Evolutionary conservation across 768 basidiomycete species (phyloP).

Genomic region (Mycena filopes): DNA sequence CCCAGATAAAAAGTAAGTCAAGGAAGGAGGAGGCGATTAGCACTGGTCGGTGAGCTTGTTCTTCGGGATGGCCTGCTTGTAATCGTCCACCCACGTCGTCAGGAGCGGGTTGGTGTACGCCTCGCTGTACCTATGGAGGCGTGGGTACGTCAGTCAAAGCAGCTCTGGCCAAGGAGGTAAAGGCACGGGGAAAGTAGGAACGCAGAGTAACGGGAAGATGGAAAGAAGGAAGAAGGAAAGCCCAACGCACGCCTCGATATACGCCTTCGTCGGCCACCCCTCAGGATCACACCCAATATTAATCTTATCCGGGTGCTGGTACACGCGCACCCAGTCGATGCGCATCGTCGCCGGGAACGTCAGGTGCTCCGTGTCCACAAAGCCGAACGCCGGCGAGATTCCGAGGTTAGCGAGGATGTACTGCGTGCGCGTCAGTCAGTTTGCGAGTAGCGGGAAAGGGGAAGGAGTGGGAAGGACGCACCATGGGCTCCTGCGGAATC

Average conservation of each 20-base stretch:
- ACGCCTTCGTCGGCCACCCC: constrained; percentile 77
- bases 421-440: constrained; percentile 41
- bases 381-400: constrained; percentile 75
- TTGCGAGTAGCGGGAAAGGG: constrained; percentile 39
- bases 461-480: constrained; percentile 35
- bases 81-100: constrained; percentile 56
- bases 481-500: constrained; percentile 80
- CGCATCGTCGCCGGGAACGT: constrained; percentile 70
- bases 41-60: constrained; percentile 48
- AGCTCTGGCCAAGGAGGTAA: no score
- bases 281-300: constrained; percentile 79
- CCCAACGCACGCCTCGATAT: constrained; percentile 73
- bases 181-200: no score
- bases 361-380: constrained; percentile 67
- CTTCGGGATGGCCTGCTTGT: constrained; percentile 63
- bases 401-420: constrained; percentile 80
- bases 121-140: constrained; percentile 60
- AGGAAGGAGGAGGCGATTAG: no score
- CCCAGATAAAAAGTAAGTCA: no score
- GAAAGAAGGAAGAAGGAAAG: background rate
- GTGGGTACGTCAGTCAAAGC: background rate
- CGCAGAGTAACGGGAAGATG: background rate
- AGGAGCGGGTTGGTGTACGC: constrained; percentile 72
- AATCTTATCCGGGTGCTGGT: constrained; percentile 59
- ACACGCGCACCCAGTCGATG: constrained; percentile 87